Base-by-base conservation (phyloP, 495 filamentous ascomycete species). In the Parmelia sp. region DNA sequence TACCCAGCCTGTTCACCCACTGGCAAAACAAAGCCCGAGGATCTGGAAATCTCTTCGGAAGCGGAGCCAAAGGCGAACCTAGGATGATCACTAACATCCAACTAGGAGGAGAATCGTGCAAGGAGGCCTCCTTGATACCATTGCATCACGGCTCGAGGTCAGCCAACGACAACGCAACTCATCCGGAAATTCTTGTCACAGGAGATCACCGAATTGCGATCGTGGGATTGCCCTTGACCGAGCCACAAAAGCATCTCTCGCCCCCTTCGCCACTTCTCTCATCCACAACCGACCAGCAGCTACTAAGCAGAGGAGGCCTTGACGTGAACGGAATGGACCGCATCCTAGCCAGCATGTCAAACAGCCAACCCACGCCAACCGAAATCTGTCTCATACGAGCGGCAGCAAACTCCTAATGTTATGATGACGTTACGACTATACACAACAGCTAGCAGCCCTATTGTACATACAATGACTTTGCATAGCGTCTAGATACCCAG, bases 61-160 rank as follows among this genome's bases (percentile, higher is more conserved):
- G 36, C 15, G 65, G 62, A 27, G 65, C 65, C 21, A 65, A 60
- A 33, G 68, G 61, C 17, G 59, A 69, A 51, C 36, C 58, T 17
- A 66, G 37, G 47, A 66, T 74, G 21, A 74, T 82, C 58, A 75
- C 78, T 25, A 80, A 81, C 53, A 82, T 83, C 29, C 73, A 83
- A 0, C 73, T 90, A 6, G 80, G 88, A 73, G 88, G 88, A 17
- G 88, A 90, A 69, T 81, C 82, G 5, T 83, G 86, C 67, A 84
- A 77, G 5, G 82, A 81, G 1, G 80, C 88, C 25, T 75, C 74
- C 14, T 81, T 88, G 35, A 77, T 90, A 14, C 78, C 82, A 9
- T 65, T 75, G 10, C 56, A 19, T 63, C 70, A 56, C 67, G 70
- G 2, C 71, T 74, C 60, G 68, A 71, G 2, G 71, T 74, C 12